Conservation (phyloP, 2,329 filamentous ascomycete genomes). For the Huntiella savannae region DNA sequence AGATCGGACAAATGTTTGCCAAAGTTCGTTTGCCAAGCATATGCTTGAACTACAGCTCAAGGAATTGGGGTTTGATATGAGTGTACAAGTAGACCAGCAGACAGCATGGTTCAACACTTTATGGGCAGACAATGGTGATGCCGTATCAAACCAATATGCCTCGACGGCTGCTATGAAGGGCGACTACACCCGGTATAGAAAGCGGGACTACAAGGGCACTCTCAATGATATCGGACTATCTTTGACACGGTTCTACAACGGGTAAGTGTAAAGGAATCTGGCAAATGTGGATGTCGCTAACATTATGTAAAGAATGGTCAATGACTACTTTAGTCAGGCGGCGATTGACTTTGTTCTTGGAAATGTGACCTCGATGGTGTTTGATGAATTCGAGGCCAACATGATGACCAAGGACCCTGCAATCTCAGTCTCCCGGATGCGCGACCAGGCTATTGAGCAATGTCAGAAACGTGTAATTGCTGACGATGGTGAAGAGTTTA, state of each 20-base stretch:
- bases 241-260: constrained; percentile 53
- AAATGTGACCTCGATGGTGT: constrained; percentile 66
- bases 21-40: constrained; percentile 73
- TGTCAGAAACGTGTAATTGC: constrained; percentile 73
- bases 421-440: constrained; percentile 64
- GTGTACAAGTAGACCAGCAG: constrained; percentile 54
- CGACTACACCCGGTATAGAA: constrained; percentile 82
- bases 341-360: constrained; percentile 89
- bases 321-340: constrained; percentile 91
- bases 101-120: constrained; percentile 89
- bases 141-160: constrained; percentile 87
- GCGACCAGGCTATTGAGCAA: constrained; percentile 77
- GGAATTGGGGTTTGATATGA: constrained; percentile 56
- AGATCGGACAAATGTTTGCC: constrained; percentile 87
- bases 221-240: constrained; percentile 82
- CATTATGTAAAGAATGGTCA: constrained; percentile 54
- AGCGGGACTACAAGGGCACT: constrained; percentile 77
- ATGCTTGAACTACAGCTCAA: constrained; percentile 66
- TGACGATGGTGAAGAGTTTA: constrained; percentile 64
- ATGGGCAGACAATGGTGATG: constrained; percentile 96
- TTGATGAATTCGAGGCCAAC: constrained; percentile 83
- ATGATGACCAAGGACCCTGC: constrained; percentile 89
- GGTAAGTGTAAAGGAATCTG: constrained; percentile 25
- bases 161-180: constrained; percentile 92
- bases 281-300: not conserved